phyloP scores from a whole-genome alignment of 1,284 basidiomycete genomes.

The Butyriboletus appendiculatus region DNA sequence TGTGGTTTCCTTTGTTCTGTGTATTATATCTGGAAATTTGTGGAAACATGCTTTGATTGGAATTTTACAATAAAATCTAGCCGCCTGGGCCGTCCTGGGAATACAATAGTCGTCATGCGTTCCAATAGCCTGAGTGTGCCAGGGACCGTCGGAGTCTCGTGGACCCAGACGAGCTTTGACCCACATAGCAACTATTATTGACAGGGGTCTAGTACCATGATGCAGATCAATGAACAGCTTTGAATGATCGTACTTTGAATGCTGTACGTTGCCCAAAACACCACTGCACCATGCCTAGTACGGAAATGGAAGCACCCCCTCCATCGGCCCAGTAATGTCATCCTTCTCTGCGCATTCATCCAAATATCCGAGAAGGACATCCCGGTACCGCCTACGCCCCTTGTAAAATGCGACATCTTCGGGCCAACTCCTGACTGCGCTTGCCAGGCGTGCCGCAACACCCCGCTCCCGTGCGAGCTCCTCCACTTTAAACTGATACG shows the following conservation, averaged over 20 bases:
- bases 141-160: not conserved
- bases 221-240: not conserved
- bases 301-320: conserved; percentile 21
- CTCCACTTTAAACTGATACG: conserved; percentile 65
- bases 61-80: conserved; percentile 14
- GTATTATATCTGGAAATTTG: conserved; percentile 5
- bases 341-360: conserved; percentile 45
- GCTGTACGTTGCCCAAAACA: not conserved
- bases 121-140: not conserved
- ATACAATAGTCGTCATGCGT: conserved; percentile 6
- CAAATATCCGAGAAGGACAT: conserved; percentile 48
- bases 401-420: conserved; percentile 67
- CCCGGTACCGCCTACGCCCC: conserved; percentile 50
- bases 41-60: conserved; percentile 15
- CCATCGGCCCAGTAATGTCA: conserved; percentile 7
- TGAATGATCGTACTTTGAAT: not conserved
- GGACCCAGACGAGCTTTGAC: conserved; percentile 2
- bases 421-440: conserved; percentile 69
- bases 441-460: conserved; percentile 66
- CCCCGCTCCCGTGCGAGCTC: conserved; percentile 62
- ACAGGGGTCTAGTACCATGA: not conserved
- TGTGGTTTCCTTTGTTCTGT: conserved; percentile 22
- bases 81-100: not conserved
- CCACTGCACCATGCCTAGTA: conserved; percentile 12
- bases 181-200: not conserved